Base-by-base conservation (phyloP, 192 early-diverging fungal species). In the Lunasporangiospora selenospora region DNA sequence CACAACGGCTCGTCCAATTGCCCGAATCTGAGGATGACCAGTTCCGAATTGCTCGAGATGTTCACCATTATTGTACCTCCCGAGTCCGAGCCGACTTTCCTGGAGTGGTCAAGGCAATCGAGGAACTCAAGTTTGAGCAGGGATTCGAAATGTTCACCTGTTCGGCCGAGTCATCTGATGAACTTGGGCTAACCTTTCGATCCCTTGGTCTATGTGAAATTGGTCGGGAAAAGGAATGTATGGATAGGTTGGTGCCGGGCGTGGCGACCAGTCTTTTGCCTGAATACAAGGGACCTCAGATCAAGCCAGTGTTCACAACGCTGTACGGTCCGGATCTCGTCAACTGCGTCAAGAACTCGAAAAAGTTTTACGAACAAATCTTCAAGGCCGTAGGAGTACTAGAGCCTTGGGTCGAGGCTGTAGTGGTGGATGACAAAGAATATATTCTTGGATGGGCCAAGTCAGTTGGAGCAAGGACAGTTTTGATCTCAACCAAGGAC, bases 351-450 rank as follows among this genome's bases (percentile, higher is more conserved):
- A 70, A 70, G 18, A 29, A 30, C 24, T 70, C 66, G 37, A 70
- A 43, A 10, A 34, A 23, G 23, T 70, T 55, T 31, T 70, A 70
- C 16, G 43, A 46, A 18, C 41, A 15, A 11, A 55, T 70, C 23
- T 70, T 70, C 19, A 15, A 43, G 21, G 38, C 60, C 34, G 60
- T 43, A 27, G 58, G 58, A 3, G 38, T 70, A 0, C n/a, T n/a
- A n/a, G 43, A 59, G 32, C 44, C 66, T 26, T n/a, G n/a, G n/a
- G 23, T 43, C 7, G 52, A 53, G 12, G 66, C 66, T 4, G 30
- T 70, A 18, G 45, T 70, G 16, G 66, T 70, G 37, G 66, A 70
- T 33, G 66, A 70, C 37, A 70, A 70, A 50, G 66, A 70, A 37
- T 23, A 59, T 2, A 61, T 70, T 29, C 43, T 70, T 32, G 50